phyloP scores from a whole-genome alignment of 2,329 filamentous ascomycete genomes.

The Trichoderma pleuroti region DNA sequence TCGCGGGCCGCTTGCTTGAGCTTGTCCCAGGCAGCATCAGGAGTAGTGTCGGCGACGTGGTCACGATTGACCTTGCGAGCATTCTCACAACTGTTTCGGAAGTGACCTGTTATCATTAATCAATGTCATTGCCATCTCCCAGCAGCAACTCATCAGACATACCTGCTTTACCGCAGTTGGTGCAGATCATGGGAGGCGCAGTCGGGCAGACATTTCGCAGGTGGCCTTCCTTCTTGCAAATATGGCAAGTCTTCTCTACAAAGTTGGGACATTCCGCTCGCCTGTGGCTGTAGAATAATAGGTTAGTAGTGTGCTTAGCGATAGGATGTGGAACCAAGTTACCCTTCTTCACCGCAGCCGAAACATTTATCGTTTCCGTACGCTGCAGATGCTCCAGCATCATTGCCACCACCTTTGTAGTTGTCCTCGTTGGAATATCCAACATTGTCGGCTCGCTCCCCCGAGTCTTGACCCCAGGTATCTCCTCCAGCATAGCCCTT shows the following conservation, averaged over 20 bases:
- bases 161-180: constrained; percentile 62
- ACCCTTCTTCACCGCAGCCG: background rate
- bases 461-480: background rate
- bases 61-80: constrained; percentile 57
- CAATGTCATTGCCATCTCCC: background rate
- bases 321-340: background rate
- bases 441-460: background rate
- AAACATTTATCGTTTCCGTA: constrained; percentile 22
- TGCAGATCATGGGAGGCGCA: constrained; percentile 53
- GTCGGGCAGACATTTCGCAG: constrained; percentile 60
- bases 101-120: constrained; percentile 47
- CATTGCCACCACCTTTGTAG: background rate
- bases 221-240: constrained; percentile 51
- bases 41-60: constrained; percentile 44
- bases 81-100: constrained; percentile 53
- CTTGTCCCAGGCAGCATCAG: constrained; percentile 57
- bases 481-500: constrained; percentile 1
- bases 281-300: constrained; percentile 25
- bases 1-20: constrained; percentile 51
- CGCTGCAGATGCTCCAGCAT: background rate
- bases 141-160: constrained; percentile 20
- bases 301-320: background rate
- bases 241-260: constrained; percentile 36
- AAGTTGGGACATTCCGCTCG: constrained; percentile 37
- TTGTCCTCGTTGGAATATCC: background rate